phyloP scores from a whole-genome alignment of 805 yeast genomes.

The Yarrowia yakushimensis region DNA sequence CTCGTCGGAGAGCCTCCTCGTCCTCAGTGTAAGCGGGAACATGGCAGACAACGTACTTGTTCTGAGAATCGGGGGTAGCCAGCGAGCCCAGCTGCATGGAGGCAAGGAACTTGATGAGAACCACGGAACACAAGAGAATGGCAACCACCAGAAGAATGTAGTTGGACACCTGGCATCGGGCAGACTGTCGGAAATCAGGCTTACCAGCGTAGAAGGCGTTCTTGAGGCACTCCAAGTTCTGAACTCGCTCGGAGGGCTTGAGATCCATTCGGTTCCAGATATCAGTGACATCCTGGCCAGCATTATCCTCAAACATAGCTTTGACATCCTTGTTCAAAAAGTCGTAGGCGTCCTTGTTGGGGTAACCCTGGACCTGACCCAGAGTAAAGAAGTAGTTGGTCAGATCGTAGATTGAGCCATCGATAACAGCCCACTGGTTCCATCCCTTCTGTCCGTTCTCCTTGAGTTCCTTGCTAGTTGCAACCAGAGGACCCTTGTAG shows the following conservation, averaged over 20 bases:
- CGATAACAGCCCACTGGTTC: constrained; percentile 37
- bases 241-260: constrained; percentile 31
- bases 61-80: constrained; percentile 40
- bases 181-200: constrained; percentile 42
- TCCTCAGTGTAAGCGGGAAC: constrained; percentile 48
- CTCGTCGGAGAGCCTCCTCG: constrained; percentile 47
- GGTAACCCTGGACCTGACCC: constrained; percentile 35
- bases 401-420: constrained; percentile 37
- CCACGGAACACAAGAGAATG: constrained; percentile 39
- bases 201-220: constrained; percentile 43
- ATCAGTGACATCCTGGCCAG: constrained; percentile 40
- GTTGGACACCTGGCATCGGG: constrained; percentile 41
- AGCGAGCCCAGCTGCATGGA: constrained; percentile 41
- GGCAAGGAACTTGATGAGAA: constrained; percentile 41
- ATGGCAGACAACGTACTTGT: constrained; percentile 42
- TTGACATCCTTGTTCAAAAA: constrained; percentile 38
- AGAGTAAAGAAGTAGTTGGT: constrained; percentile 42
- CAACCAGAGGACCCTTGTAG: constrained; percentile 40
- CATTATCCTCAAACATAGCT: constrained; percentile 36
- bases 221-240: constrained; percentile 39
- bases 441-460: constrained; percentile 31
- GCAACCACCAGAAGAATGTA: constrained; percentile 43
- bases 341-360: constrained; percentile 32
- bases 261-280: constrained; percentile 33
- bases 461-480: constrained; percentile 36